phyloP scores from a whole-genome alignment of 2,329 filamentous ascomycete genomes.

The Penicillium sp. region DNA sequence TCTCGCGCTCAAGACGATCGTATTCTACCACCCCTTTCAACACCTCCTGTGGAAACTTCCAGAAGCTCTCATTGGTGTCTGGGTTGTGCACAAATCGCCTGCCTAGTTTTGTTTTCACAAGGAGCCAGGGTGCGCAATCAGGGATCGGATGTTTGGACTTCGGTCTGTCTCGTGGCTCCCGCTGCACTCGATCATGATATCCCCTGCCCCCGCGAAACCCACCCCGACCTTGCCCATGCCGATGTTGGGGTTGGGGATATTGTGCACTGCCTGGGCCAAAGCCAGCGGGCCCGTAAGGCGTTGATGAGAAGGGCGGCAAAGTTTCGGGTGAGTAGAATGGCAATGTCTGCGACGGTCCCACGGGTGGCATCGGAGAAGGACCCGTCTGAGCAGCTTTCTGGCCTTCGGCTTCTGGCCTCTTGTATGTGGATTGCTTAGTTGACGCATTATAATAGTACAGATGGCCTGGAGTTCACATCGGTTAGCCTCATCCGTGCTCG shows the following conservation, averaged over 20 bases:
- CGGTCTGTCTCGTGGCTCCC: slow-evolving; percentile 72
- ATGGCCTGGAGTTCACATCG: slow-evolving; percentile 52
- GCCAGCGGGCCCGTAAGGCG: slow-evolving; percentile 28
- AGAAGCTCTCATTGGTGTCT: slow-evolving; percentile 80
- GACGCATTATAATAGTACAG: slow-evolving; percentile 79
- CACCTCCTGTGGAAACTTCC: slow-evolving; percentile 86
- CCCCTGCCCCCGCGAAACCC: slow-evolving; percentile 47
- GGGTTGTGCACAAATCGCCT: slow-evolving; percentile 87
- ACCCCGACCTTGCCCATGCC: slow-evolving; percentile 38
- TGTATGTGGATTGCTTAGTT: slow-evolving; percentile 84
- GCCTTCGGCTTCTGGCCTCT: slow-evolving; percentile 53
- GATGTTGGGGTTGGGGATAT: slow-evolving; percentile 19
- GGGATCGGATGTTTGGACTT: slow-evolving; percentile 74
- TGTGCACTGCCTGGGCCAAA: slow-evolving; percentile 12
- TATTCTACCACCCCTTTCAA: slow-evolving; percentile 68
- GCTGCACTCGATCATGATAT: slow-evolving; percentile 55
- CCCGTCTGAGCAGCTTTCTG: slow-evolving; percentile 17
- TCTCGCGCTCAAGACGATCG: slow-evolving; percentile 64
- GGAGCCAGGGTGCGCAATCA: slow-evolving; percentile 75
- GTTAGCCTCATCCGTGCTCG: slow-evolving; percentile 17
- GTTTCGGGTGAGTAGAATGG: slow-evolving; percentile 29
- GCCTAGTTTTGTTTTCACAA: slow-evolving; percentile 88
- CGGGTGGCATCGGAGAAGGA: slow-evolving; percentile 27
- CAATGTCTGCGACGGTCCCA: slow-evolving; percentile 36
- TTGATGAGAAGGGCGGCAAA: slow-evolving; percentile 33